Percentiles rank a stretch among this genome's conserved stretches.
Evolutionary conservation across 306 rosid genomes (phyloP).

Genomic region (Pterocarpus macrocarpus): DNA sequence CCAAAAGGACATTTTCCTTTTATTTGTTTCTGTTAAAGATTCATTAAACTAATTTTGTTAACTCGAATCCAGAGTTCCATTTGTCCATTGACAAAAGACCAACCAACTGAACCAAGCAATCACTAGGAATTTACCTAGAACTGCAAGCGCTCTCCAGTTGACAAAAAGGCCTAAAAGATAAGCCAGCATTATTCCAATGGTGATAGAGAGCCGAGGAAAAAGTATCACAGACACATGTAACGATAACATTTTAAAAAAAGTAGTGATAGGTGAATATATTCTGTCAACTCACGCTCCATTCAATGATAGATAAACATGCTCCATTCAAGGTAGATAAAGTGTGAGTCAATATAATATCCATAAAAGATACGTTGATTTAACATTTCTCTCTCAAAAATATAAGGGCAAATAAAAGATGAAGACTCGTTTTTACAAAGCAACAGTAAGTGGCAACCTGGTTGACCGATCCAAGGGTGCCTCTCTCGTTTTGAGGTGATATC

Average conservation of each 20-base stretch:
- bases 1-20: not conserved
- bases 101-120: constrained; percentile 8
- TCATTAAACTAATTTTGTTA: no score
- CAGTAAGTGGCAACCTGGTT: constrained; percentile 70
- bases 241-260: not conserved
- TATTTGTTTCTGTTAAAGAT: not conserved
- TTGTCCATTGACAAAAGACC: constrained; percentile 24
- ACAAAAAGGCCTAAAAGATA: constrained; percentile 81
- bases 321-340: no score
- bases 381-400: no score
- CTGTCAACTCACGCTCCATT: no score
- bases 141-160: constrained; percentile 85
- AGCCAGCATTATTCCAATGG: constrained; percentile 79
- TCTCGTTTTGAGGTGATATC: constrained; percentile 81
- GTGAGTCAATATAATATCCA: no score
- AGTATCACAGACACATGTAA: not conserved
- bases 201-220: constrained; percentile 72
- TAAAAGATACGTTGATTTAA: no score
- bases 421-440: constrained; percentile 8
- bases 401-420: constrained; percentile 10
- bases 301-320: no score
- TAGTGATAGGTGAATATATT: no score
- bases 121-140: constrained; percentile 64
- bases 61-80: not conserved
- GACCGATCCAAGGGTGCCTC: constrained; percentile 87